phyloP scores from a whole-genome alignment of 176 grass and related monocot species.

The Tillandsia leiboldiana region DNA sequence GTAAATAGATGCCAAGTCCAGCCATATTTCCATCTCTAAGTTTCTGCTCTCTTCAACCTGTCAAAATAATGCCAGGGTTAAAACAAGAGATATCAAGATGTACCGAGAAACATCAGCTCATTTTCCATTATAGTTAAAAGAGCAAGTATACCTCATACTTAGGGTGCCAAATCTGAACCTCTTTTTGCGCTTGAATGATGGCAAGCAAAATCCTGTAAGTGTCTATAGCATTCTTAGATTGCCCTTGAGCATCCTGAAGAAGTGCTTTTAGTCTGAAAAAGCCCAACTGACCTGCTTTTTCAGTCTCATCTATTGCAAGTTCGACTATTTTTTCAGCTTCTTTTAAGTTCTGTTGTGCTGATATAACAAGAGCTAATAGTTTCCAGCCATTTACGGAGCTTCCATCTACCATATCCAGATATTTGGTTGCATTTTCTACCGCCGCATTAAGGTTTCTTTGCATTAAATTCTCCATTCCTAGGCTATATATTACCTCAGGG shows the following conservation, averaged over 20 bases:
- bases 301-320: slow-evolving; percentile 76
- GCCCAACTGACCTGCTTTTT: slow-evolving; percentile 56
- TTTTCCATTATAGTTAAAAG: slow-evolving; percentile 6
- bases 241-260: slow-evolving; percentile 56
- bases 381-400: slow-evolving; percentile 79
- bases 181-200: slow-evolving; percentile 59
- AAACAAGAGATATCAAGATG: slow-evolving; percentile 12
- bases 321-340: slow-evolving; percentile 73
- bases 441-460: slow-evolving; percentile 79
- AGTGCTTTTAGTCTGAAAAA: slow-evolving; percentile 70
- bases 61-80: slow-evolving; percentile 16
- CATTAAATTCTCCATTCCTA: slow-evolving; percentile 78
- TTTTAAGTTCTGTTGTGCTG: slow-evolving; percentile 67
- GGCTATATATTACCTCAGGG: slow-evolving; percentile 78
- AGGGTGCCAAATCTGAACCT: slow-evolving; percentile 34
- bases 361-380: slow-evolving; percentile 64
- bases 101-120: slow-evolving; percentile 6
- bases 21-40: slow-evolving; percentile 78
- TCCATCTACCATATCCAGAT: slow-evolving; percentile 70
- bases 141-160: slow-evolving; percentile 39
- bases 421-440: slow-evolving; percentile 56
- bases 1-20: slow-evolving; percentile 85
- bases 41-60: slow-evolving; percentile 55
- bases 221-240: slow-evolving; percentile 70
- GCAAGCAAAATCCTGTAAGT: slow-evolving; percentile 73